Percentiles rank a stretch among this genome's conserved stretches.
phyloP scores from a whole-genome alignment of 1,284 basidiomycete species.

The Marasmius tenuissimus region DNA sequence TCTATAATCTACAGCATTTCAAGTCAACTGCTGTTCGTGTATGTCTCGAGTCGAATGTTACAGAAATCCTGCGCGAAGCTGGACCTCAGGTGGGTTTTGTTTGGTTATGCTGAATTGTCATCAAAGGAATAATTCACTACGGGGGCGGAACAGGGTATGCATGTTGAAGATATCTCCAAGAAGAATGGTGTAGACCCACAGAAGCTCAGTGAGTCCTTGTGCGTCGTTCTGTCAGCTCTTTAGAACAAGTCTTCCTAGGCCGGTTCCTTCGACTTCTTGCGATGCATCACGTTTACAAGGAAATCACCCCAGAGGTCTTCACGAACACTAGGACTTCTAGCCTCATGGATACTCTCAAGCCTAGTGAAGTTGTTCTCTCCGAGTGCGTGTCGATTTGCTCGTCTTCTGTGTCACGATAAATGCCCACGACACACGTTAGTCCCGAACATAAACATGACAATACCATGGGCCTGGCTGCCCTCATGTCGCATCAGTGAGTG shows the following conservation, averaged over 20 bases:
- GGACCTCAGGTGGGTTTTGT: constrained; percentile 26
- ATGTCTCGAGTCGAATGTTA: constrained; percentile 30
- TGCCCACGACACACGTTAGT: constrained; percentile 7
- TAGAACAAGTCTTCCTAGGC: constrained; percentile 10
- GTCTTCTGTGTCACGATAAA: not conserved
- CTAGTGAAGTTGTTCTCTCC: constrained; percentile 15
- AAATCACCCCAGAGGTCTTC: constrained; percentile 28
- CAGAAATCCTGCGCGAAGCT: constrained; percentile 36
- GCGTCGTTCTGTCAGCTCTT: not conserved
- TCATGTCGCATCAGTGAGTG: constrained; percentile 17
- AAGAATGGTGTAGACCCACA: constrained; percentile 17
- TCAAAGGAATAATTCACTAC: not conserved
- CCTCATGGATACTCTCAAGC: constrained; percentile 26
- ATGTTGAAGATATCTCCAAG: constrained; percentile 26
- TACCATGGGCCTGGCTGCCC: constrained; percentile 20
- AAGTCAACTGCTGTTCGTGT: constrained; percentile 24
- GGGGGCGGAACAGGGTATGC: constrained; percentile 17
- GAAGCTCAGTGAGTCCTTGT: constrained; percentile 23
- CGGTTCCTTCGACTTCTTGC: constrained; percentile 27
- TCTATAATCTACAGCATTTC: constrained; percentile 2
- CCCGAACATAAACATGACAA: constrained; percentile 19
- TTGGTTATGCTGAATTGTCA: not conserved
- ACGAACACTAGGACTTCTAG: constrained; percentile 28
- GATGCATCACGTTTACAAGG: constrained; percentile 28
- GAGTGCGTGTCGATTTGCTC: constrained; percentile 9